Evolutionary conservation across 2,329 filamentous ascomycete species (phyloP), one percentile per base, ranked within the genome.

Genomic region (Pestalotiopsis sp.): DNA sequence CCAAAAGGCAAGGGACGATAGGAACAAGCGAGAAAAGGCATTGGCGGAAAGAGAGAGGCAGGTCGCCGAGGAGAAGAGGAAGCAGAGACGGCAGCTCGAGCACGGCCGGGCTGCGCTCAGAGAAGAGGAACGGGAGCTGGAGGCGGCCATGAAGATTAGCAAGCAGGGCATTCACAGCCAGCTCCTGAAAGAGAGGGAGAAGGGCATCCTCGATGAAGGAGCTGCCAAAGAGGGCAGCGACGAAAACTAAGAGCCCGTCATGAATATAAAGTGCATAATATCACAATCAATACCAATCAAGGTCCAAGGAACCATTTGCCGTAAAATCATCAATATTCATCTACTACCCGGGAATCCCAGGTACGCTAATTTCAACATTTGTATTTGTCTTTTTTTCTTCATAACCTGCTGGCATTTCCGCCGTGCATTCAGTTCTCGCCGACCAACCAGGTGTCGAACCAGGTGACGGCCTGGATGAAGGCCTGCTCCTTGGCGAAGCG

Each of bases 401-500:
- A 38, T 62, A n/a, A 39, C n/a, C 59, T 62, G 31, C 31, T 62
- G 6, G 12, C 36, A 5, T 3, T 31, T 1, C 31, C 36, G 17
- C 17, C 36, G 13, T n/a, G 59, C 59, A 62, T 27, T 62, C 59
- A 62, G 23, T 59, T 59, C 59, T 62, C 59, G 27, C 31, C 59
- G 20, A 76, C 38, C 41, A 79, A 71, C 71, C 72, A 77, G 65
- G 69, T 71, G 72, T 92, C 86, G 73, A 97, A 94, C 93, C 93
- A 97, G 65, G 84, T 78, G 65, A 94, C 84, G 45, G 93, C 93
- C 84, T 96, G 93, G 71, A 85, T 75, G 77, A 96, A 96, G 4
- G 93, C 93, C 81, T 92, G 89, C 81, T 97, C 92, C 86, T 93
- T 95, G 49, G 92, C 91, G 74, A 87, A 95, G 78, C 87, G 89